Base-by-base conservation (phyloP, 345 rosid genomes). In the Moricandia arvensis region DNA sequence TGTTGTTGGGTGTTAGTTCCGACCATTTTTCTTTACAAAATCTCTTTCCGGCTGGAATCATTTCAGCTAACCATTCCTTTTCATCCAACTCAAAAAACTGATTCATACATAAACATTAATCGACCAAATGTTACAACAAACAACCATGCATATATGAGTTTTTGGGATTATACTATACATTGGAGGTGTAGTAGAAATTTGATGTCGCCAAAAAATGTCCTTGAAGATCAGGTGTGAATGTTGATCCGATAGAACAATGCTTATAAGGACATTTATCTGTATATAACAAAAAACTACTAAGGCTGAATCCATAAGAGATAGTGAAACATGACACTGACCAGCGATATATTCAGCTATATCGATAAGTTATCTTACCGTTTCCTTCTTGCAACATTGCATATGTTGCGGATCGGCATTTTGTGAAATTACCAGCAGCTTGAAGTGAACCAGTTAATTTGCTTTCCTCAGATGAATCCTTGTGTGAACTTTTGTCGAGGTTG, bases 1-100 rank as follows among this genome's bases (percentile, higher is more conserved):
- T 82, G 66, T 29, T 84, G 17, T 80, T 29, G 79, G 83, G 70
- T 91, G 82, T 75, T 82, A 93, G 53, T 11, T 68, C 78, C 2
- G 86, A 83, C 98, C 97, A 93, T 69, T 91, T 92, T 73, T 91
- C 89, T 72, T 77, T 87, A 64, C 98, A 93, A 70, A 86, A 90
- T 30, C 47, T 81, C 72, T 82, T 67, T 51, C 97, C 97, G 2
- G 91, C 86, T 51, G 37, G 37, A 62, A 89, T 74, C 69, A 94
- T 69, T 65, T 85, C 84, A 63, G 95, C 85, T 62, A 94, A 85
- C 82, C 84, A 82, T 62, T 85, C 86, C 63, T 66, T 84, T 80
- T 77, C 75, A 16, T 53, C 74, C 80, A 89, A 81, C 43, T 87
- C 89, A 82, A 93, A 91, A 80, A 91, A 93, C 98, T 93, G 76